Evolutionary conservation across 345 rosid species (phyloP), one percentile per base, ranked within the genome.

Genomic region (Hibiscus syriacus): DNA sequence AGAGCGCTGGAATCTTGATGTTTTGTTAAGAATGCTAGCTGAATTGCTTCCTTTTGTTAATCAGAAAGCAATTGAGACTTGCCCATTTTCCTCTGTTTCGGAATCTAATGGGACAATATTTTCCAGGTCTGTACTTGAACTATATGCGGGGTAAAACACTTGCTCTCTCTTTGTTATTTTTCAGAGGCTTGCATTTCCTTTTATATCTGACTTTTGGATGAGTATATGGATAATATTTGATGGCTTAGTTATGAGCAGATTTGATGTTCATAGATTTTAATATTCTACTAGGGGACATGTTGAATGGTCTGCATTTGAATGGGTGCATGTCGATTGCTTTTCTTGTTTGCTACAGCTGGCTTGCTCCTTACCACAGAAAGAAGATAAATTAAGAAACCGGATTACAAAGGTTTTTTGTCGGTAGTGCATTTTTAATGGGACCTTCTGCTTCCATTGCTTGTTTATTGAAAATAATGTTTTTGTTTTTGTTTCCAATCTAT

Each of bases 281-380:
- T 78, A 45, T 77, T 52, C 73, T 41, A 52, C 52, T 74, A 88
- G 98, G 88, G 94, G 89, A 70, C 81, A 70, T 72, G 80, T 82
- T 12, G 97, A 87, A 72, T 93, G 98, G 98, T 87, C 85, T 55
- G 80, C 79, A 74, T 93, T 93, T 77, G 96, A 88, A 71, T 93
- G 98, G 98, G 81, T 90, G 85, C 90, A 88, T 81, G 83, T 80
- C 9, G 92, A 88, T 77, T 93, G 98, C 92, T 85, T 90, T 77
- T 86, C 97, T 65, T 83, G 78, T 78, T 78, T 93, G 79, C 82
- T 90, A 75, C 90, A 87, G 72, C 78, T 93, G 73, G 82, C 85
- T 62, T 86, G 88, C 85, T 75, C 87, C 87, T 80, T 93, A 72
- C 90, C 96, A 34, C 94, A 72, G 66, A 93, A 93, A 74, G 98